These are phyloP conservation scores for Pseudogymnoascus sp. DNA, from an alignment of 2,329 filamentous ascomycete genomes.

Conservation along the genomic window DNA sequence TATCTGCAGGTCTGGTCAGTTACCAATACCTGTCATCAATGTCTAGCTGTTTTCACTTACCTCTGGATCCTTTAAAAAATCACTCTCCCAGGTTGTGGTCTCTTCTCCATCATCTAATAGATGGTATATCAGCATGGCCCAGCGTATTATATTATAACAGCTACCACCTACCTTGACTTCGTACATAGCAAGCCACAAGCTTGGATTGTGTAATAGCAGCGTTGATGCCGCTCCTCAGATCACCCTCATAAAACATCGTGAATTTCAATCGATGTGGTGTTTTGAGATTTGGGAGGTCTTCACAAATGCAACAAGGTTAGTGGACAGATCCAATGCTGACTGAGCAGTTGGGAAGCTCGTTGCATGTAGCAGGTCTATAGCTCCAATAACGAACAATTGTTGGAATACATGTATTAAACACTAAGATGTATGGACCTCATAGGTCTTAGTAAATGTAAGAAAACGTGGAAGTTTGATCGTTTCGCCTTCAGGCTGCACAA, in stretches of 20 bases:
- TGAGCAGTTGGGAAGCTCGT: neutral
- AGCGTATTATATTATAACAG: neutral
- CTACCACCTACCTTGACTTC: conserved; percentile 43
- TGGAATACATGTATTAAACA: neutral
- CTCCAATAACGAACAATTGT: neutral
- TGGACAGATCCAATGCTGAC: neutral
- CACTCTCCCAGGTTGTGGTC: conserved; percentile 64
- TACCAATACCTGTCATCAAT: neutral
- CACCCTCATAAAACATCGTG: conserved; percentile 73
- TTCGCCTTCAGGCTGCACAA: neutral
- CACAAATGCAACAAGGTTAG: neutral
- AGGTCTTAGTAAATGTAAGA: neutral
- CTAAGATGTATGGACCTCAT: neutral
- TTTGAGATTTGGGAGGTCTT: neutral
- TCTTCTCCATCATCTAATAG: conserved; percentile 59
- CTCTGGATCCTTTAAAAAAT: conserved; percentile 52
- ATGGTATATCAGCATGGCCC: conserved; percentile 15
- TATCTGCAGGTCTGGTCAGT: conserved; percentile 36
- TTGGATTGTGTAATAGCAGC: conserved; percentile 68
- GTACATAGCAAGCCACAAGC: conserved; percentile 77
- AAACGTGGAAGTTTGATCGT: neutral
- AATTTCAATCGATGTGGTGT: neutral
- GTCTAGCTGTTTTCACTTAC: conserved; percentile 33
- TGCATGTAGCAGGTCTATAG: neutral
- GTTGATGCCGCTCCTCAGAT: conserved; percentile 72